Conservation (phyloP, 2,329 filamentous ascomycete genomes). For the Cladophialophora yegresii region DNA sequence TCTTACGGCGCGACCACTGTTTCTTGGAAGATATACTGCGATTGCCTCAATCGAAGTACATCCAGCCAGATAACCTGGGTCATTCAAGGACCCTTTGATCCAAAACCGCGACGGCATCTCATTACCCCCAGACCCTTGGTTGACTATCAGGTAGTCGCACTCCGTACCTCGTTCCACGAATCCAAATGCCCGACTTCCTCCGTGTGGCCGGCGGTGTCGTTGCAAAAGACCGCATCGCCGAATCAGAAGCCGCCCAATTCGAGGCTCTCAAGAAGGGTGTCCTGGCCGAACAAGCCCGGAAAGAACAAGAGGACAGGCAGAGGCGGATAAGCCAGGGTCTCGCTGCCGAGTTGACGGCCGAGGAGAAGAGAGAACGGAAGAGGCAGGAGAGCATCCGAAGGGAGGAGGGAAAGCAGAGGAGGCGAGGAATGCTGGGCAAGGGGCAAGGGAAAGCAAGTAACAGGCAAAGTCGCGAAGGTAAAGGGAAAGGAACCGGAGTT, state of each 20-base stretch:
- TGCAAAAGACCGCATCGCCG: conserved; percentile 16
- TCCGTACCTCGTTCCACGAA: neutral
- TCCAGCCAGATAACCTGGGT: too few species aligned
- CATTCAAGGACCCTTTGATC: too few species aligned
- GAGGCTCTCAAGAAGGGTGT: conserved; percentile 17
- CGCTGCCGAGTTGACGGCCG: conserved; percentile 6
- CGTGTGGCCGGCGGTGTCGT: conserved; percentile 16
- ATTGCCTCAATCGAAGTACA: too few species aligned
- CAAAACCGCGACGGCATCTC: too few species aligned
- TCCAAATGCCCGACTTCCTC: conserved; percentile 8
- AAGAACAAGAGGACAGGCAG: conserved; percentile 20
- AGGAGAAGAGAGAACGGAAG: conserved; percentile 13
- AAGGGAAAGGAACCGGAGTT: neutral
- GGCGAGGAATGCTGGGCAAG: neutral
- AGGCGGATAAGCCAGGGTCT: conserved; percentile 15
- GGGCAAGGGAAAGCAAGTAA: neutral
- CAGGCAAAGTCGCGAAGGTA: neutral
- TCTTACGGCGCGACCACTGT: too few species aligned
- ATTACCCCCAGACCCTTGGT: too few species aligned
- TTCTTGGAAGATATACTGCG: too few species aligned
- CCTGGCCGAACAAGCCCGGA: conserved; percentile 11
- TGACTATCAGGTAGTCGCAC: too few species aligned
- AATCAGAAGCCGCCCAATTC: conserved; percentile 20
- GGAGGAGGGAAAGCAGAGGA: neutral
- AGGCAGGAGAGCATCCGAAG: conserved; percentile 1